Conservation (phyloP, 108 stramenopile species). For the Bacterosira constricta region DNA sequence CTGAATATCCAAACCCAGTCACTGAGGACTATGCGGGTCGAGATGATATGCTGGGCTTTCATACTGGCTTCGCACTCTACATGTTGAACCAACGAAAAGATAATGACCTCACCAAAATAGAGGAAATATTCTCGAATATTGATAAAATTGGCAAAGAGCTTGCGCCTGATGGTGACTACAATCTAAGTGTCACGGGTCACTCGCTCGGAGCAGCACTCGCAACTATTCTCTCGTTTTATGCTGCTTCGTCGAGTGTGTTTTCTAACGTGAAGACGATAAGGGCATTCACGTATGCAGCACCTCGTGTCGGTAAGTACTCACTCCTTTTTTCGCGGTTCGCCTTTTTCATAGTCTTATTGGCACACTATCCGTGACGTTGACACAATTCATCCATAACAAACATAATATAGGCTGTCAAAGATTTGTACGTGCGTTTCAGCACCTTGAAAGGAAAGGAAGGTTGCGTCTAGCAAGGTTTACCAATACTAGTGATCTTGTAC, state of each 20-base stretch:
- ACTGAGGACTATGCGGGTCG: conserved; percentile 7
- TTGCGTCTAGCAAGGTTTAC: conserved; percentile 17
- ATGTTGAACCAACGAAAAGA: conserved; percentile 13
- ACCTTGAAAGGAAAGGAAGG: conserved; percentile 27
- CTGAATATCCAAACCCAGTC: conserved; percentile 13
- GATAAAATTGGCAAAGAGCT: conserved; percentile 12
- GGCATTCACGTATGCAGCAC: conserved; percentile 22
- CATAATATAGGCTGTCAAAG: too few relatives aligned
- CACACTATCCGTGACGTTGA: too few relatives aligned
- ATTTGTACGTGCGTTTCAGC: conserved; percentile 14
- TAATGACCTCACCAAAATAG: conserved; percentile 7
- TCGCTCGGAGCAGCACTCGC: conserved; percentile 20
- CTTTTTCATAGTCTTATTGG: background rate
- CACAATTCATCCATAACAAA: too few relatives aligned
- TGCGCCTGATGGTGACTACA: conserved; percentile 13
- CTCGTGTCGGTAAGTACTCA: conserved; percentile 7
- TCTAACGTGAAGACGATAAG: conserved; percentile 12
- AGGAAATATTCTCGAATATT: conserved; percentile 21
- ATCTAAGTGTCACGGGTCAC: conserved; percentile 20
- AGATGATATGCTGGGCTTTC: conserved; percentile 4
- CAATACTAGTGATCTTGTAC: conserved; percentile 13
- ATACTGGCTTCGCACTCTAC: conserved; percentile 18
- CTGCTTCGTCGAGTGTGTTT: conserved; percentile 10
- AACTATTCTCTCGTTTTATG: conserved; percentile 16
- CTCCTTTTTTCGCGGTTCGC: too few relatives aligned